Evolutionary conservation across 352 stramenopile species (phyloP), one percentile per base, ranked within the genome.

Genomic region (Aphanomyces euteiches): DNA sequence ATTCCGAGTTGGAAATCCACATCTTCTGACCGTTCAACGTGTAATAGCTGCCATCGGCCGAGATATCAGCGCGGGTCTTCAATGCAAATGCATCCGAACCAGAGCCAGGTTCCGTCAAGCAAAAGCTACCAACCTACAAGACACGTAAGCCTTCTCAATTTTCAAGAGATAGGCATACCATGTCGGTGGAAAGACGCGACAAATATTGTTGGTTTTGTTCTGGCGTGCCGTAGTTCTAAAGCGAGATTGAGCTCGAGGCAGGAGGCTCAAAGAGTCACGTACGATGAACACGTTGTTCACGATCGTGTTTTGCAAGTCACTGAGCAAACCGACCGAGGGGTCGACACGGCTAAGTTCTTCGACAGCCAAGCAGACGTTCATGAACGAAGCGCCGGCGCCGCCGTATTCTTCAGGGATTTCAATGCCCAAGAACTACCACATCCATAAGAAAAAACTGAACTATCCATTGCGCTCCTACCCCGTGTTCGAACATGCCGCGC

Each of bases 1-100:
- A 96, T 69, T 93, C 92, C 10, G 91, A 92, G 79, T 99, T 99
- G 40, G 94, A 98, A 73, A 99, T 99, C 97, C 97, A 99, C 77
- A 98, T 89, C 78, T 99, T 99, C 56, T 91, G 89, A 28, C 97
- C 97, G 76, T 90, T 98, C 10, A 99, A 77, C n/a, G 90, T 97
- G 78, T 95, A 99, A 75, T 97, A 97, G 58, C 85, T 97, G 57
- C 88, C 89, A 72, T 98, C 93, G 0, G 80, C 56, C 21, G 87
- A 97, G 36, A 75, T 75, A 1, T 88, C 85, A 1, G 96, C 96
- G 8, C 80, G 93, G 7, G 95, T 99, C 78, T 96, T 96, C 67
- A 99, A 83, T 45, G 93, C 90, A 78, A 98, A 98, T 5, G 97
- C 97, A 78, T 99, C 97, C 64, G 89, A 98, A 7, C 97, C 97